Evolutionary conservation across 352 stramenopile genomes (phyloP), one percentile per base, ranked within the genome.

Genomic region (Pythium chondricola): DNA sequence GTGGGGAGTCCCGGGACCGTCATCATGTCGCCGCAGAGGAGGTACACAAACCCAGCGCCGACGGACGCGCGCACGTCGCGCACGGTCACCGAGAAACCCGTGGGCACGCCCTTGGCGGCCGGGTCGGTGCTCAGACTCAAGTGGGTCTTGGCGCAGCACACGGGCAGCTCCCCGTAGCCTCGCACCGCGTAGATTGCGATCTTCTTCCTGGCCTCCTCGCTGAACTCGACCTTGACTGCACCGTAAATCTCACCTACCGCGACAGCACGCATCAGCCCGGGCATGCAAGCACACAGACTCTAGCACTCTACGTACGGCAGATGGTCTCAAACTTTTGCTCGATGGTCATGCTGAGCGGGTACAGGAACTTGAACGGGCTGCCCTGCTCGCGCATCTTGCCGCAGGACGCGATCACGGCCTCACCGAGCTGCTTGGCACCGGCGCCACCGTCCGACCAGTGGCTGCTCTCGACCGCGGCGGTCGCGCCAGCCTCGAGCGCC

Each of bases 121-220:
- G 78, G 71, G 69, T 99, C 95, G 17, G 88, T 97, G 65, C 86
- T 98, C 58, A 99, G 82, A 45, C 83, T 98, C 68, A 99, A 95
- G 69, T 99, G 96, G 8, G 97, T 99, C 73, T 99, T 99, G 25
- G 97, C 97, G 47, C 98, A 98, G 67, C 97, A 99, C 58, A 99
- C 83, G 7, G 90, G 91, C 24, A 96, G 58, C 30, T 69, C 66
- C 29, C 63, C 64, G 62, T 85, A 91, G 16, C 83, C 76, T 16
- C 71, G 63, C 35, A 69, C 58, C 17, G 74, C 74, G 67, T 98
- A 99, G 35, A 97, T 72, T 3, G 63, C 79, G 37, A 99, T 83
- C 67, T 98, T 96, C 58, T 96, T 85, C 55, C 96, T 87, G 16
- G 96, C 95, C 50, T 94, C 52, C 6, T 98, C 88, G 24, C 76